phyloP scores from a whole-genome alignment of 1,139 yeast species.

The Pichia inconspicua region DNA sequence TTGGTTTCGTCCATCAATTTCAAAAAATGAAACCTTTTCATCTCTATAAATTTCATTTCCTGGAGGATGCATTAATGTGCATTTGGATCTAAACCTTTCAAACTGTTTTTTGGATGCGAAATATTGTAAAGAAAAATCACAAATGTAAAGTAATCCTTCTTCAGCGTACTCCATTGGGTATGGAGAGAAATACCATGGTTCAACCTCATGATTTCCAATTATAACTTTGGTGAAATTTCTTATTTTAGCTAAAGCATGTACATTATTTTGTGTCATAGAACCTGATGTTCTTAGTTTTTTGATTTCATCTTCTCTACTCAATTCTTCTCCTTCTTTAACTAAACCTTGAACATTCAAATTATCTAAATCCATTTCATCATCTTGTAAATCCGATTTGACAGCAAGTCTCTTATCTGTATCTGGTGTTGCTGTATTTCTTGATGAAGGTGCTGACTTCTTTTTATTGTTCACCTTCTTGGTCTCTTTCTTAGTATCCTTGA shows the following conservation, averaged over 20 bases:
- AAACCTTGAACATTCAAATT: slow-evolving; percentile 78
- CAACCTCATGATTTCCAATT: slow-evolving; percentile 86
- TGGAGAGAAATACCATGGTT: slow-evolving; percentile 98
- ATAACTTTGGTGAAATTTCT: slow-evolving; percentile 71
- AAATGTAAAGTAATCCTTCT: slow-evolving; percentile 79
- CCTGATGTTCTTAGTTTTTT: slow-evolving; percentile 89
- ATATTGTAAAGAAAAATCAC: slow-evolving; percentile 84
- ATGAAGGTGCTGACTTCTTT: slow-evolving; percentile 30
- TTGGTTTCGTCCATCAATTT: slow-evolving; percentile 92
- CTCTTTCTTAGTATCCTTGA: slow-evolving; percentile 33
- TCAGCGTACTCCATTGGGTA: slow-evolving; percentile 93
- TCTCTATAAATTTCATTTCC: slow-evolving; percentile 96
- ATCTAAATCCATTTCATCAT: slow-evolving; percentile 81
- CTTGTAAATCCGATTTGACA: slow-evolving; percentile 21
- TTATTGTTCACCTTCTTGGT: slow-evolving; percentile 35
- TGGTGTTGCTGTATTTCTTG: slow-evolving; percentile 8
- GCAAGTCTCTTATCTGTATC: slow-evolving; percentile 6
- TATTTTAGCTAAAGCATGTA: slow-evolving; percentile 82
- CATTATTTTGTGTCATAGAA: slow-evolving; percentile 79
- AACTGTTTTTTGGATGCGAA: slow-evolving; percentile 87
- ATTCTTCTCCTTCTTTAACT: slow-evolving; percentile 56
- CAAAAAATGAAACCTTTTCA: slow-evolving; percentile 76
- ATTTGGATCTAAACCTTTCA: slow-evolving; percentile 80
- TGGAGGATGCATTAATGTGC: slow-evolving; percentile 89
- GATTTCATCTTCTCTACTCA: slow-evolving; percentile 83